Evolutionary conservation across 768 basidiomycete species (phyloP).

Genomic region (Suillus subalutaceus): DNA sequence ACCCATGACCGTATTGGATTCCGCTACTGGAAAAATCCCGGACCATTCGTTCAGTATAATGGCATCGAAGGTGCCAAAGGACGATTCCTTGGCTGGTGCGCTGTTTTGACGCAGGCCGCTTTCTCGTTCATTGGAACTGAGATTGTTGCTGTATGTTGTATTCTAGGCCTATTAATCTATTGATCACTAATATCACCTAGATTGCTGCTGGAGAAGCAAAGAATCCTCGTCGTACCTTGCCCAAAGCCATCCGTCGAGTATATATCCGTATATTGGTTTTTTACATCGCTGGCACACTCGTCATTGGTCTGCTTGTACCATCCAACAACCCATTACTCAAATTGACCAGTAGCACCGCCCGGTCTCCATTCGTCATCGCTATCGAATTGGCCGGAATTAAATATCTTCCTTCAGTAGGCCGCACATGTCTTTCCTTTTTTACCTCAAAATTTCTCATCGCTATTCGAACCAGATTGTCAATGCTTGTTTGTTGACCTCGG

Average conservation of each 20-base stretch:
- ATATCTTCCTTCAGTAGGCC: constrained; percentile 71
- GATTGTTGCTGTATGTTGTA: constrained; percentile 77
- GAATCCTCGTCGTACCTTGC: constrained; percentile 76
- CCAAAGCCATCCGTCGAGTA: constrained; percentile 58
- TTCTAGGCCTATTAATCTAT: not conserved
- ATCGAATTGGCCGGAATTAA: constrained; percentile 84
- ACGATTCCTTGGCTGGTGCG: constrained; percentile 75
- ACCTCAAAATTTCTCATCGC: constrained; percentile 1
- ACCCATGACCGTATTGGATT: constrained; percentile 65
- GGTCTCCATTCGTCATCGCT: constrained; percentile 92
- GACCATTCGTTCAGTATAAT: constrained; percentile 78
- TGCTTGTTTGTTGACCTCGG: constrained; percentile 81
- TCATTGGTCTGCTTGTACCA: constrained; percentile 86
- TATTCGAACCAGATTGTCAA: constrained; percentile 62
- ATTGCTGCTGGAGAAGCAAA: constrained; percentile 90
- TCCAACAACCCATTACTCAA: constrained; percentile 61
- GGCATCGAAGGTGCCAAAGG: constrained; percentile 70
- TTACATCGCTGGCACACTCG: constrained; percentile 64
- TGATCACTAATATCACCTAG: constrained; percentile 36
- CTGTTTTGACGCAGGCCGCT: constrained; percentile 82
- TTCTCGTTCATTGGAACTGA: constrained; percentile 95
- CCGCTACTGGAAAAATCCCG: constrained; percentile 84
- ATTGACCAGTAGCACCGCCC: constrained; percentile 57
- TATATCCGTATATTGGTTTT: constrained; percentile 84
- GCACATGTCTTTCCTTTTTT: constrained; percentile 19